Conservation (phyloP, 164 flowering plant genomes). For the Buxus sempervirens region DNA sequence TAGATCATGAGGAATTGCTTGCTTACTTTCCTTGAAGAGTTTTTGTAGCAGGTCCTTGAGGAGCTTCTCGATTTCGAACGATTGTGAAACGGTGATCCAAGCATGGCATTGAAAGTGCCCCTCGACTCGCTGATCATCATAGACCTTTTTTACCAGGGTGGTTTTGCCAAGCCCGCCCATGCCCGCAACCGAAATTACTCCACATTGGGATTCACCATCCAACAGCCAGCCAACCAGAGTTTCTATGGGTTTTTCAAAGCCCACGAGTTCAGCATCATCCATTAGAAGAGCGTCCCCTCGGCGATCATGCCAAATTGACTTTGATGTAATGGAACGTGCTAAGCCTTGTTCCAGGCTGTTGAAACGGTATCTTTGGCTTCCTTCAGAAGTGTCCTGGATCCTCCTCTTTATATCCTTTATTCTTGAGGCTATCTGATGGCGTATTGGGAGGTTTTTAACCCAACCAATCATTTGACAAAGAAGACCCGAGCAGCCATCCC, state of each 20-base stretch:
- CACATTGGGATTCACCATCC: neutral
- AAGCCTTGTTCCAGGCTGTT: too few relatives aligned
- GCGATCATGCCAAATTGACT: too few relatives aligned
- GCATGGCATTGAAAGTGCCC: slow-evolving; percentile 11
- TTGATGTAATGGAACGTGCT: neutral
- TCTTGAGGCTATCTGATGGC: neutral
- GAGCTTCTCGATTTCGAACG: slow-evolving; percentile 4
- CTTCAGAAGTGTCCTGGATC: neutral
- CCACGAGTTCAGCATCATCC: slow-evolving; percentile 19
- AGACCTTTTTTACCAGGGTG: slow-evolving; percentile 18
- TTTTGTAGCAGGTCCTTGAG: slow-evolving; percentile 3
- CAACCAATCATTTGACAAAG: too few relatives aligned
- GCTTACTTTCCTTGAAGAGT: slow-evolving; percentile 8
- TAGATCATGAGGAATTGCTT: neutral
- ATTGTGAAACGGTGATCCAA: slow-evolving; percentile 17
- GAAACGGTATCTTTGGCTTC: neutral
- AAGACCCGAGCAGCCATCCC: neutral
- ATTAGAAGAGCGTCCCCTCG: too few relatives aligned
- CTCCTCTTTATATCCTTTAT: neutral
- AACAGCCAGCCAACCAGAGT: slow-evolving; percentile 4
- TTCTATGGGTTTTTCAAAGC: neutral
- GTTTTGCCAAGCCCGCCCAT: slow-evolving; percentile 16
- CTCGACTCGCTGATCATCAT: slow-evolving; percentile 1
- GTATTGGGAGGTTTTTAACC: too few relatives aligned
- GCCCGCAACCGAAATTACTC: slow-evolving; percentile 11